Conservation (phyloP, 139 green algal species). For the Chlamydomonas sp. region DNA sequence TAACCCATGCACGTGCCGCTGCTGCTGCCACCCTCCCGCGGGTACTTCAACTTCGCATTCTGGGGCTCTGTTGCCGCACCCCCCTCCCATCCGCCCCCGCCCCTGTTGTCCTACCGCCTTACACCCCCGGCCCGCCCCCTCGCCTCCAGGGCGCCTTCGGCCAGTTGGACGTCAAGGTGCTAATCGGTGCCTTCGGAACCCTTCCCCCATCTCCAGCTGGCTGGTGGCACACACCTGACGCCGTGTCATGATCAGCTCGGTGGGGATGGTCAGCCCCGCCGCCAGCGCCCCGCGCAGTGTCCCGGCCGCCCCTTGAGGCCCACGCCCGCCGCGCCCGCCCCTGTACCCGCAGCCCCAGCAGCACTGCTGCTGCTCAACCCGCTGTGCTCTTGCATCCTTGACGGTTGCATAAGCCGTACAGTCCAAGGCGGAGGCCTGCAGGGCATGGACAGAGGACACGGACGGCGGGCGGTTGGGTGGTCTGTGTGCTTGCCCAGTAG, state of each 20-base stretch:
- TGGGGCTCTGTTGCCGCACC: too few relatives aligned
- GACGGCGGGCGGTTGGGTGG: neutral
- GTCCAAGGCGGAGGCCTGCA: constrained; percentile 78
- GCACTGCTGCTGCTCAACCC: neutral
- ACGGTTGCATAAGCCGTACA: constrained; percentile 82
- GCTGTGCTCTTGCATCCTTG: neutral
- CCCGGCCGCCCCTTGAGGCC: constrained; percentile 72
- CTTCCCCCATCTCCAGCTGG: too few relatives aligned
- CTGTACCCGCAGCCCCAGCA: neutral
- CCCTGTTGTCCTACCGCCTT: too few relatives aligned
- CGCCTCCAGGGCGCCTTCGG: too few relatives aligned
- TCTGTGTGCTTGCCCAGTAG: too few relatives aligned
- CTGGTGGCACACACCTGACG: neutral
- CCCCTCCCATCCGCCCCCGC: too few relatives aligned
- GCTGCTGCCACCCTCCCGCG: too few relatives aligned
- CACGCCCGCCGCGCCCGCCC: neutral
- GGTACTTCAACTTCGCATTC: too few relatives aligned
- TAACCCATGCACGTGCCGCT: too few relatives aligned
- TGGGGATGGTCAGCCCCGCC: constrained; percentile 80
- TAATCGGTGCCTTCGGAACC: too few relatives aligned
- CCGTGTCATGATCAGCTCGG: constrained; percentile 81
- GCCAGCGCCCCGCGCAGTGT: constrained; percentile 75
- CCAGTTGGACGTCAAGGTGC: too few relatives aligned
- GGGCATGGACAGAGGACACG: neutral
- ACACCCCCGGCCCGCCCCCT: too few relatives aligned